phyloP scores from a whole-genome alignment of 2,329 filamentous ascomycete species.

The Fusarium chaquense region DNA sequence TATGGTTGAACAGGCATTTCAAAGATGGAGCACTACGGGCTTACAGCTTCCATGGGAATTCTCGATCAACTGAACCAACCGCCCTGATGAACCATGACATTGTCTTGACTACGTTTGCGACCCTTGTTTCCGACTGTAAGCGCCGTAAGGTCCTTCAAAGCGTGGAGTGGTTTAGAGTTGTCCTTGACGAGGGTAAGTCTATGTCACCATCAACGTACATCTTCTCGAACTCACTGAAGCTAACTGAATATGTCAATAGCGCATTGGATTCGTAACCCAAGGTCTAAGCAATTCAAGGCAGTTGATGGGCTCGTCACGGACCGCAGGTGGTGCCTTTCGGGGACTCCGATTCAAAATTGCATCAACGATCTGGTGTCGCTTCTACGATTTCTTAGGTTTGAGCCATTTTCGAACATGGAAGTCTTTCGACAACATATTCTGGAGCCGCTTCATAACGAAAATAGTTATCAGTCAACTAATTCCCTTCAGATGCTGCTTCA shows the following conservation, averaged over 20 bases:
- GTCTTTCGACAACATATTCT: background rate
- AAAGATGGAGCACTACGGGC: background rate
- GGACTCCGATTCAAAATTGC: background rate
- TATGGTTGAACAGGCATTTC: background rate
- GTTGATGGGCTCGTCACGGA: background rate
- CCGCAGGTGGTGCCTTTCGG: background rate
- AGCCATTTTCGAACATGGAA: background rate
- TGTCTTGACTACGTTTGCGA: background rate
- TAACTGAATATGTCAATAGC: background rate
- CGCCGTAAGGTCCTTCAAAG: background rate
- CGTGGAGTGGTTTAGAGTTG: background rate
- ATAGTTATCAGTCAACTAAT: background rate
- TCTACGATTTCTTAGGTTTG: background rate
- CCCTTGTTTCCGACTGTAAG: background rate
- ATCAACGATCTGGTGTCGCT: background rate
- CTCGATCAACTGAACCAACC: background rate
- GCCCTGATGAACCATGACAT: background rate
- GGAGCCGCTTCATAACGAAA: background rate
- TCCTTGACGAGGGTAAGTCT: background rate
- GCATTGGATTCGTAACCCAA: background rate
- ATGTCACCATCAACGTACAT: background rate
- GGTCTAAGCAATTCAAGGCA: background rate
- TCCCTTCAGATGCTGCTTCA: background rate
- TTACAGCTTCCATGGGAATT: background rate
- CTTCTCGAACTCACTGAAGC: background rate